phyloP scores from a whole-genome alignment of 805 yeast species.

The Zygoascus bituminiphila region DNA sequence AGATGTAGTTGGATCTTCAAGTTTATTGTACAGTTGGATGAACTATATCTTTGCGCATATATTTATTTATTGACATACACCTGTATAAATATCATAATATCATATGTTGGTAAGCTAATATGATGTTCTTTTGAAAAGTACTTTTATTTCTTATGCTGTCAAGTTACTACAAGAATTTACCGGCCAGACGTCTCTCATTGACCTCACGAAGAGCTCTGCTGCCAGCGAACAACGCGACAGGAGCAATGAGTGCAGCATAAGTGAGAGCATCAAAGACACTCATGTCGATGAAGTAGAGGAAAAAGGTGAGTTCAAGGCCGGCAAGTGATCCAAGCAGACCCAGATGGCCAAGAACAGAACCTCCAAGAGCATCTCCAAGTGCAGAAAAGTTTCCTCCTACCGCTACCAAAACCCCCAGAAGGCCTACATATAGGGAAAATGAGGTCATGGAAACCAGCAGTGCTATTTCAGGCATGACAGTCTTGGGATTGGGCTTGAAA shows the following conservation, averaged over 20 bases:
- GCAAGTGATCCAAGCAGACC: constrained; percentile 42
- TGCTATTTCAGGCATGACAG: constrained; percentile 46
- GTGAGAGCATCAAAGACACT: constrained; percentile 53
- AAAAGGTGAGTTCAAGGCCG: constrained; percentile 45
- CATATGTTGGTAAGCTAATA: background rate
- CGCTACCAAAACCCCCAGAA: constrained; percentile 31
- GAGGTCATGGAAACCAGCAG: constrained; percentile 41
- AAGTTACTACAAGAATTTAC: constrained; percentile 1
- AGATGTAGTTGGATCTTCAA: background rate
- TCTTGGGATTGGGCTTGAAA: constrained; percentile 47
- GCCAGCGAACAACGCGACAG: constrained; percentile 53
- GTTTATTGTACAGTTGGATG: background rate
- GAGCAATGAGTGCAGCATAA: constrained; percentile 40
- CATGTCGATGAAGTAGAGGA: constrained; percentile 49
- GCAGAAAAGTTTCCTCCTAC: constrained; percentile 10
- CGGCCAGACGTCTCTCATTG: constrained; percentile 18
- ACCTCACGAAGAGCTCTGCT: constrained; percentile 53
- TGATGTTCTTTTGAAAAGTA: background rate
- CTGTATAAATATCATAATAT: too few species aligned
- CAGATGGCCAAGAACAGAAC: constrained; percentile 30
- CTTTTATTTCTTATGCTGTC: background rate
- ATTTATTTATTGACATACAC: background rate
- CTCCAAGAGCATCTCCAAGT: constrained; percentile 24
- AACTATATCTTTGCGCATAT: background rate
- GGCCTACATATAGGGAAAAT: constrained; percentile 33